Base-by-base conservation (phyloP, 2,329 filamentous ascomycete species). In the Pseudogymnoascus sp. region DNA sequence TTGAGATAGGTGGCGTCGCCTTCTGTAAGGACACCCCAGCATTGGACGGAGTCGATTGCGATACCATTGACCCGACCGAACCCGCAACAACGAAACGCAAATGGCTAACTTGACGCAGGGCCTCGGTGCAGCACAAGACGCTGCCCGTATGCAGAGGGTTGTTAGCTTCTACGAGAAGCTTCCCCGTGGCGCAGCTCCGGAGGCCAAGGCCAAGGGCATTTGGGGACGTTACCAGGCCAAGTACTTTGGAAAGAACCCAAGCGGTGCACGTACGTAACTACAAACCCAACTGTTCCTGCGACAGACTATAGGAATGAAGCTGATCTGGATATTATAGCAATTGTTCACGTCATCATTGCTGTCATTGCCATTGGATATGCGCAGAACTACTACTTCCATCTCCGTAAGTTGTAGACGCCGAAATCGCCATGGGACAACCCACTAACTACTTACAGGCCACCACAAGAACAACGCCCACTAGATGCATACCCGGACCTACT, bases 381-480 rank as follows among this genome's bases (percentile, higher is more conserved):
- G 72, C 91, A 97, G 82, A 93, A 96, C 82, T 99, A 99, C 88
- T 97, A 99, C 86, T 97, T 96, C 90, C 96, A 99, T 81, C 85
- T 99, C 74, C 91, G 95, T 99, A 87, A 79, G 91, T 86, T 63
- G 63, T 26, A 33, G 50, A 26, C n/a, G 33, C 50, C 38, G 31
- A 11, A 29, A 37, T n/a, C 50, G 50, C 50, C 33, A 33, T 56
- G 33, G 29, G 29, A 56, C 50, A 56, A 21, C 16, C 26, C 50
- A 63, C 66, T 72, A 68, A 75, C 67, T 16, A 68, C 33, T 62
- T 50, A 65, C 53, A 99, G 95, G 95, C 74, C 93, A 99, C 86
- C 93, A 97, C 90, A 99, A 99, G 90, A 97, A 99, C 89, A 96
- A 99, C 80, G 90, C 91, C 73, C 95, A 99, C 84, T 99, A 96